Evolutionary conservation across 805 yeast genomes (phyloP).

Genomic region (Kodamaea neixiangensis): DNA sequence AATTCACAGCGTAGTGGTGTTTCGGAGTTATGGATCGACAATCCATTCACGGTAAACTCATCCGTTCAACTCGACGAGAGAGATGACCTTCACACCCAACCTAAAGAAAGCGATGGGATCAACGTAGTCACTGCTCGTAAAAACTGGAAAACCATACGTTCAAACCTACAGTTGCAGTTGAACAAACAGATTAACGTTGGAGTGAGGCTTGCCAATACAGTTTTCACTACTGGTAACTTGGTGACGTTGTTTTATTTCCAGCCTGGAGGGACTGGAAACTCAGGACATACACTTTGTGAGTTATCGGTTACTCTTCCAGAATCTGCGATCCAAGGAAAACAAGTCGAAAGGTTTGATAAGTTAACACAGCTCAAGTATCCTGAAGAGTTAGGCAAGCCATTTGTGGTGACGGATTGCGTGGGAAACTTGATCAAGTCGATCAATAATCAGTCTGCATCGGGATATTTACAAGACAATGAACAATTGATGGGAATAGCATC

Average conservation of each 20-base stretch:
- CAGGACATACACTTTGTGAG: slow-evolving; percentile 33
- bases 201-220: slow-evolving; percentile 40
- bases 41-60: slow-evolving; percentile 20
- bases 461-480: slow-evolving; percentile 49
- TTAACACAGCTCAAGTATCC: slow-evolving; percentile 32
- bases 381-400: slow-evolving; percentile 20
- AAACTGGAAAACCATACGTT: slow-evolving; percentile 39
- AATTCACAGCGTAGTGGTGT: slow-evolving; percentile 35
- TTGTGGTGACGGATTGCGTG: slow-evolving; percentile 48
- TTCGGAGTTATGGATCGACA: slow-evolving; percentile 41
- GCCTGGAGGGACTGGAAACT: slow-evolving; percentile 13
- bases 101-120: slow-evolving; percentile 37
- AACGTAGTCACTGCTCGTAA: slow-evolving; percentile 35
- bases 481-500: slow-evolving; percentile 40
- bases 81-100: slow-evolving; percentile 25
- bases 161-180: slow-evolving; percentile 24
- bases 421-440: slow-evolving; percentile 63
- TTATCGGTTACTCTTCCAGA: slow-evolving; percentile 20
- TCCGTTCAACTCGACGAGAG: slow-evolving; percentile 23
- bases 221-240: slow-evolving; percentile 35
- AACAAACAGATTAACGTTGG: slow-evolving; percentile 15
- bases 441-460: slow-evolving; percentile 58
- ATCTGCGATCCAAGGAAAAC: background rate
- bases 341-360: slow-evolving; percentile 20
- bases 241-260: slow-evolving; percentile 35